Percentiles rank a stretch among this genome's conserved stretches.
phyloP scores from a whole-genome alignment of 176 grass and related monocot genomes.

The Raddia guianensis region DNA sequence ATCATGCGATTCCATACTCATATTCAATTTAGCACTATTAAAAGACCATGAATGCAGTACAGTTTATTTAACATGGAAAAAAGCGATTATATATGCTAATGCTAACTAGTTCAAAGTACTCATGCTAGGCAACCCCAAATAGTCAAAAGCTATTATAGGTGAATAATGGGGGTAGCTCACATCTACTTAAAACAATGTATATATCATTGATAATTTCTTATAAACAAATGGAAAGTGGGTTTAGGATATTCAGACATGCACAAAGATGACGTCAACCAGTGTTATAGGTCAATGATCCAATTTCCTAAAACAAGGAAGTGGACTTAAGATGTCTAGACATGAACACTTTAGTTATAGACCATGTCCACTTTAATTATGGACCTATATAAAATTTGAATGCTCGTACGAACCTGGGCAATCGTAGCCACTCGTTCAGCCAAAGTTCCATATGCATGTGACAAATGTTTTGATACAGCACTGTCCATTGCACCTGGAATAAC shows the following conservation, averaged over 20 bases:
- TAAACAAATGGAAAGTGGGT: not conserved
- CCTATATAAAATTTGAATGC: not conserved
- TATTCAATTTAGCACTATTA: not conserved
- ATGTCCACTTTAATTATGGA: not conserved
- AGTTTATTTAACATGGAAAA: constrained; percentile 9
- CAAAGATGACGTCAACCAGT: not conserved
- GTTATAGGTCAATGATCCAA: not conserved
- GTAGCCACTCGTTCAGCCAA: constrained; percentile 74
- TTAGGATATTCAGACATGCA: not conserved
- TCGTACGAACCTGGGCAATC: constrained; percentile 76
- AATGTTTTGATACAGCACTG: constrained; percentile 81
- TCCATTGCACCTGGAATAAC: constrained; percentile 93
- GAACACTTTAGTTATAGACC: not conserved
- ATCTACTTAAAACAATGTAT: not conserved
- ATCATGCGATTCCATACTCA: not conserved
- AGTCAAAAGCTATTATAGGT: not conserved
- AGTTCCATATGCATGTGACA: constrained; percentile 92
- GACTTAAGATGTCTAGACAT: not conserved
- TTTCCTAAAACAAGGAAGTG: not conserved
- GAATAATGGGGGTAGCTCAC: not conserved
- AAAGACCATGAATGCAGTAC: not conserved
- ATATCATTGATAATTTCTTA: not conserved
- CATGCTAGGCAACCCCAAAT: not conserved
- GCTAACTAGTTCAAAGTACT: not conserved
- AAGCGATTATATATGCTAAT: not conserved